Base-by-base conservation (phyloP, 108 stramenopile genomes). In the Nitzschia inconspicua region DNA sequence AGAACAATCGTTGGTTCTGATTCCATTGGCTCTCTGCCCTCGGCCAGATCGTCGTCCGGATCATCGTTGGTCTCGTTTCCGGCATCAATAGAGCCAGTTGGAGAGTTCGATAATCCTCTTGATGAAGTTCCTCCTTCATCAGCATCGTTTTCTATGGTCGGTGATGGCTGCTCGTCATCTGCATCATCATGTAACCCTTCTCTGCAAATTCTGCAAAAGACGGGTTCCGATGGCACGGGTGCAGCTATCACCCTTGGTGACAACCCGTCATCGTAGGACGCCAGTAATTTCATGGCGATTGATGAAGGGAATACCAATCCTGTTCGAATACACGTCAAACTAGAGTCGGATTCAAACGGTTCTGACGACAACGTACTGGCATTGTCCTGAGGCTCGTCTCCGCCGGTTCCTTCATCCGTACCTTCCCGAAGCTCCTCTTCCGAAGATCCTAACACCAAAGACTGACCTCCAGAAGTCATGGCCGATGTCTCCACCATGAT, bases 191-290 rank as follows among this genome's bases (percentile, higher is more conserved):
- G 92, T 23, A 93, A 68, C 14, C 92, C 92, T 69, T 93, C 92
- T 4, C 92, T 77, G 60, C 92, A 93, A 43, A 93, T 93, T 20
- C 92, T 64, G 63, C 92, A 93, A 65, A 93, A 89, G n/a, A 93
- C 88, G 6, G 84, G 80, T 60, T 84, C 72, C 42, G 69, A 60
- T 26, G 78, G 59, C 6, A 44, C 18, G 6, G 67, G 55, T 14
- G 65, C 60, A 9, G 66, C 60, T 42, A 59, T 54, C 23, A 70
- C 66, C 3, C 70, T 44, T 18, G 79, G 74, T 27, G 36, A 52
- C 52, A 92, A 49, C 3, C 87, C 86, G 58, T 93, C 91, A 50
- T 87, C 86, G 46, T 93, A 93, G 19, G 50, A 44, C 6, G 73
- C 52, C 60, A 93, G 58, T 3, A 93, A 64, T 28, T 77, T 74